phyloP scores from a whole-genome alignment of 352 stramenopile genomes.

The Blastocystis sp. region DNA sequence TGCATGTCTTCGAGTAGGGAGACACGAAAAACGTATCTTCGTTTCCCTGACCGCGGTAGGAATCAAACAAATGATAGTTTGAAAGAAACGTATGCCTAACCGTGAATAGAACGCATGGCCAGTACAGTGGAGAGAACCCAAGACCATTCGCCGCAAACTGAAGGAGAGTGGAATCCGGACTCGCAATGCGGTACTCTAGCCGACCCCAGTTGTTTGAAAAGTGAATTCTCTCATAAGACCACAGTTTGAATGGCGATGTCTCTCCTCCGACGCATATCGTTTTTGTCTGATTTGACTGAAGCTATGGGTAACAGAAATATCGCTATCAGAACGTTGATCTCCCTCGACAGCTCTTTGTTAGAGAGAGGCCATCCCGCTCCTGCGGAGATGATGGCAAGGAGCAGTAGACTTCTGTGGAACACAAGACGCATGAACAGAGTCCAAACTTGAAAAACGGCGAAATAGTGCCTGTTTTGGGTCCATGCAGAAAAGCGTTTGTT shows the following conservation, averaged over 20 bases:
- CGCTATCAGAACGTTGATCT: background rate
- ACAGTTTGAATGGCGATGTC: constrained; percentile 16
- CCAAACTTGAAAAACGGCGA: no score
- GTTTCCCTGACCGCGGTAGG: background rate
- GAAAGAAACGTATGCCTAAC: background rate
- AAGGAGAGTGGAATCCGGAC: constrained; percentile 26
- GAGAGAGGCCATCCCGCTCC: background rate
- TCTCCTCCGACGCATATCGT: constrained; percentile 28
- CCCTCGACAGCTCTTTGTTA: background rate
- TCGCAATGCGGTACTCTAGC: background rate
- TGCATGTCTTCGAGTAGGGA: constrained; percentile 39
- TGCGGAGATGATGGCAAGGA: background rate
- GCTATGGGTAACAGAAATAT: background rate
- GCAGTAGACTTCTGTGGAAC: background rate
- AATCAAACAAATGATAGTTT: constrained; percentile 4
- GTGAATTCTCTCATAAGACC: constrained; percentile 52
- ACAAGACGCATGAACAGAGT: background rate
- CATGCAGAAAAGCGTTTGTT: no score
- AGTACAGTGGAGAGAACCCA: background rate
- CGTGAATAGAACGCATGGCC: background rate
- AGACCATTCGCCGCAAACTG: background rate
- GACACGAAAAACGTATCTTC: background rate
- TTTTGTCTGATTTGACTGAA: background rate
- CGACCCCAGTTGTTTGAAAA: constrained; percentile 15
- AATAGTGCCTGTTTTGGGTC: no score